Base-by-base conservation (phyloP, 768 basidiomycete species). In the Kwoniella sp. region DNA sequence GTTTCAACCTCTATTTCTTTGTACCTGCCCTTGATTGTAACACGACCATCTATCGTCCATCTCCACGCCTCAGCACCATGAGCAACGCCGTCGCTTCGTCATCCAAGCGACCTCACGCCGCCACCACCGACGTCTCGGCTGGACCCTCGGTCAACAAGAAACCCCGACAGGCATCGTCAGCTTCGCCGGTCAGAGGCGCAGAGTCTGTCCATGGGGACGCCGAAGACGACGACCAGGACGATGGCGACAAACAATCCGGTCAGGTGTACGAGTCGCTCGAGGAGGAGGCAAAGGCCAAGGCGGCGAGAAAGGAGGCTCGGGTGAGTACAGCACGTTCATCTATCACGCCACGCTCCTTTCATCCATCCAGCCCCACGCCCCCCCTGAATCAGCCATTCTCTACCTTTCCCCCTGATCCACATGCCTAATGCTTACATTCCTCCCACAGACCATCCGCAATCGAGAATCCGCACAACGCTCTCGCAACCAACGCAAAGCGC, bases 401-500 rank as follows among this genome's bases (percentile, higher is more conserved):
- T 19, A 38, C 34, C 46, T n/a, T 8, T 22, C 14, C 38, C 32
- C 20, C 17, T 38, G n/a, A 20, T 17, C 9, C 20, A 27, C 15
- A 10, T 14, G 4, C 22, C 38, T 34, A 41, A 40, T 28, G n/a
- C 38, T 23, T 33, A 22, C 44, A 33, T 15, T 9, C 12, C 20
- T 12, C 31, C 33, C 87, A 41, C 80, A 90, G 59, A 89, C 87
- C 14, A 88, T 90, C 76, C 84, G 90, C 50, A 93, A 93, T 76
- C 82, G 89, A 44, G 88, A 92, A 72, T 90, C 90, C 1, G 89
- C 89, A 5, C 90, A 93, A 78, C 87, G 90, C 77, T 88, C 87
- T 10, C 84, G 90, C 38, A 90, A 93, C 77, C 81, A 87, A 62
- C 82, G 89, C 50, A 93, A 93, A 75, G 85, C 84, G 14, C 88